These are phyloP conservation scores for Apodospora peruviana DNA, from an alignment of 495 filamentous ascomycete species.

Conservation along the genomic window DNA sequence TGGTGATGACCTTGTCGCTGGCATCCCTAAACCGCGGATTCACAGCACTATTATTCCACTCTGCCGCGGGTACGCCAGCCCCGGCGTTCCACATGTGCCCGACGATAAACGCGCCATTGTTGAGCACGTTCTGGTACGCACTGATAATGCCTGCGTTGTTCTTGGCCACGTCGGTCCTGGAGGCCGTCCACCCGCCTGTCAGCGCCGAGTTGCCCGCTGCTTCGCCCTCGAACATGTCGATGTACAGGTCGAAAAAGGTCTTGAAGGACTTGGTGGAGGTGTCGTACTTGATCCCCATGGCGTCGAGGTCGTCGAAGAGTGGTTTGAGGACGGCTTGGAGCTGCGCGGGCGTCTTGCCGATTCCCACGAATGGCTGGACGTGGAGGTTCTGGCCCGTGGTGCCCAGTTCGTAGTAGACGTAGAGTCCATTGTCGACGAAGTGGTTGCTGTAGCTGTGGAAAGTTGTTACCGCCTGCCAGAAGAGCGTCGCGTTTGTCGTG, in stretches of 20 bases:
- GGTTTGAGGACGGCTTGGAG: slow-evolving; percentile 37
- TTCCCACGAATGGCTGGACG: slow-evolving; percentile 39
- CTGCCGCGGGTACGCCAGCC: slow-evolving; percentile 21
- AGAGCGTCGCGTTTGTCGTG: slow-evolving; percentile 29
- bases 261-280: slow-evolving; percentile 25
- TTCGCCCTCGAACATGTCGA: slow-evolving; percentile 43
- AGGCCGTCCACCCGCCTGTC: slow-evolving; percentile 43
- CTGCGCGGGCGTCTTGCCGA: slow-evolving; percentile 36
- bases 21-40: slow-evolving; percentile 39
- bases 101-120: slow-evolving; percentile 32
- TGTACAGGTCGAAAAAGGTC: slow-evolving; percentile 44
- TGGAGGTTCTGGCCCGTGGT: slow-evolving; percentile 22
- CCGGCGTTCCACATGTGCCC: slow-evolving; percentile 49
- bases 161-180: slow-evolving; percentile 31
- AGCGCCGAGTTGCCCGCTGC: slow-evolving; percentile 35
- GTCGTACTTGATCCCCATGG: slow-evolving; percentile 30
- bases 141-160: slow-evolving; percentile 36
- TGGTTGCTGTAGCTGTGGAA: slow-evolving; percentile 41
- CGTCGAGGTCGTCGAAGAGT: slow-evolving; percentile 37
- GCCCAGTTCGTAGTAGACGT: slow-evolving; percentile 43
- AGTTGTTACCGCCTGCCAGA: slow-evolving; percentile 38
- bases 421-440: slow-evolving; percentile 38
- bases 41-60: slow-evolving; percentile 30
- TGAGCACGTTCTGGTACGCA: slow-evolving; percentile 33
- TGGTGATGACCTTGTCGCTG: slow-evolving; percentile 45